Evolutionary conservation across 192 early-diverging fungal species (phyloP), one percentile per base, ranked within the genome.

Genomic region (Mortierella hygrophila): DNA sequence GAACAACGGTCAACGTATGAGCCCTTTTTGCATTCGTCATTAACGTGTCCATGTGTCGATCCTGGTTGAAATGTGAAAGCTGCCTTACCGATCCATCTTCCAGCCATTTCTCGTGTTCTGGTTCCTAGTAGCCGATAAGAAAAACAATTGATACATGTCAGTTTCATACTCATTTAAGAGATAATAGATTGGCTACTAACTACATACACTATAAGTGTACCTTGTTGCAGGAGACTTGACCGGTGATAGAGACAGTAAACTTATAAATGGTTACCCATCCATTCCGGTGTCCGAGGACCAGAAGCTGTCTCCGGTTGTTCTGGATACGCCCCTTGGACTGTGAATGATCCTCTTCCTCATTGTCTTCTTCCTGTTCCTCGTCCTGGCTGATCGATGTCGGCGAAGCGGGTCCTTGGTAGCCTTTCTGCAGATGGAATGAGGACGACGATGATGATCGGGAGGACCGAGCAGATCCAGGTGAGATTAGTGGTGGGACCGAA

Each of bases 201-300:
- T 68, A 0, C 29, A 68, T n/a, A 68, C 9, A 38, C 72, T 5
- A 38, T 18, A 23, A 10, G 16, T n/a, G 0, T 86, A 76, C 84
- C 79, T 86, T 80, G 6, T 68, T 72, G 63, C 84, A 86, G 4
- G 41, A 74, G 29, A 86, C 76, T 72, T 86, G 78, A n/a, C 84
- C 84, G 2, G 78, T 75, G 4, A 47, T n/a, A 21, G 84, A 86
- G 18, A 86, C 72, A 11, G 84, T 78, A 77, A 86, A 86, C 68
- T 77, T 80, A 54, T 86, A 86, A 29, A 86, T 72, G 5, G 79
- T 74, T 1, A 86, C 49, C 84, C 84, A 86, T 38, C 84, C 84
- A 15, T 75, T 78, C 3, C 84, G 84, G 54, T 86, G 84, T 18
- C 84, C 84, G 3, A 86, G 79, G 37, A 81, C 72, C 29, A 86